These are phyloP conservation scores for Lanmaoa rubissima DNA, from an alignment of 768 basidiomycete genomes.

Conservation along the genomic window DNA sequence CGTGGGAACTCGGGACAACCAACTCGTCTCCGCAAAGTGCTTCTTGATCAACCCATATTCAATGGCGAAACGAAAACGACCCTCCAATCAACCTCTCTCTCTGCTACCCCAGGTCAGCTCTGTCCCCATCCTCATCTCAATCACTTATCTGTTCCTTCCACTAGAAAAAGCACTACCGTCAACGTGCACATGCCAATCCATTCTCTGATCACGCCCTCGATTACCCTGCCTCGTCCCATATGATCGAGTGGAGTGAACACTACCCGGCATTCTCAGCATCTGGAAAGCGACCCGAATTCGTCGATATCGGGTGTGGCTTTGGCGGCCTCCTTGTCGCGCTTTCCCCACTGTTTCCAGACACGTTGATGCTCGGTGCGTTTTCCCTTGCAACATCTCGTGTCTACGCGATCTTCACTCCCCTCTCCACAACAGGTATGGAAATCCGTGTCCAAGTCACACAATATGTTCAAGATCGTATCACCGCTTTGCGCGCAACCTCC, in stretches of 20 bases:
- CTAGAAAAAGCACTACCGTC: slow-evolving; percentile 82
- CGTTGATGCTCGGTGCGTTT: slow-evolving; percentile 83
- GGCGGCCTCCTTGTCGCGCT: slow-evolving; percentile 89
- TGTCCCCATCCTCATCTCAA: background rate
- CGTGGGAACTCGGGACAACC: slow-evolving; percentile 11
- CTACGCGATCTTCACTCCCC: background rate
- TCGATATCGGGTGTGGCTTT: slow-evolving; percentile 97
- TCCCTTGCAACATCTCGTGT: background rate
- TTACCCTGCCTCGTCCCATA: slow-evolving; percentile 75
- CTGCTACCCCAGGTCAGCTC: slow-evolving; percentile 51
- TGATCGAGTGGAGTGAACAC: slow-evolving; percentile 80
- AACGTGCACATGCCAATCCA: slow-evolving; percentile 82
- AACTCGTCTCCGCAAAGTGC: too few species aligned
- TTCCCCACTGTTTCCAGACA: slow-evolving; percentile 88
- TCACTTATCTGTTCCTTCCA: background rate
- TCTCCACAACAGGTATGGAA: slow-evolving; percentile 72
- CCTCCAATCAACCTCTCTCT: slow-evolving; percentile 3
- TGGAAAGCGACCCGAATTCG: slow-evolving; percentile 82
- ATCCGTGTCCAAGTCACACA: slow-evolving; percentile 95
- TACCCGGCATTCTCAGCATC: slow-evolving; percentile 67
- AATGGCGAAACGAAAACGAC: slow-evolving; percentile 31
- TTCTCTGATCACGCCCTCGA: slow-evolving; percentile 87
- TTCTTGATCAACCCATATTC: too few species aligned
- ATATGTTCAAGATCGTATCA: slow-evolving; percentile 92
- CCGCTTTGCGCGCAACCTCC: slow-evolving; percentile 78